phyloP scores from a whole-genome alignment of 352 stramenopile genomes.

The Globisporangium canariense region DNA sequence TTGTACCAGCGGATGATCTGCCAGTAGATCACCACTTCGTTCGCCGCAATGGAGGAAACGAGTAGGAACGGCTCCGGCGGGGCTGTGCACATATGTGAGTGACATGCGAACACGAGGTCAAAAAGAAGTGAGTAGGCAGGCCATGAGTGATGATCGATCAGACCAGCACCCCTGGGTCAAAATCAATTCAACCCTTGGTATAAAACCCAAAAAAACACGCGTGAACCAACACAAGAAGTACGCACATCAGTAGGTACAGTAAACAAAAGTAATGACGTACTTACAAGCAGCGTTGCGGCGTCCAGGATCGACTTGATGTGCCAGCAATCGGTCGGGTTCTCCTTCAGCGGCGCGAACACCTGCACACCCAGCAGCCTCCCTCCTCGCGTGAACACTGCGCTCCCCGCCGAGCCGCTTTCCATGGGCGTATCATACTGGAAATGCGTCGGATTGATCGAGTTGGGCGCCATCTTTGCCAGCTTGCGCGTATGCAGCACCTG shows the following conservation, averaged over 20 bases:
- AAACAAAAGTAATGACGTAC: slow-evolving; percentile 35
- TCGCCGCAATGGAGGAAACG: slow-evolving; percentile 38
- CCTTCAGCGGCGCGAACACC: slow-evolving; percentile 33
- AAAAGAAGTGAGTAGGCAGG: background rate
- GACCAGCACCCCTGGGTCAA: background rate
- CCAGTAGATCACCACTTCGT: slow-evolving; percentile 54
- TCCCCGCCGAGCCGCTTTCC: slow-evolving; percentile 37
- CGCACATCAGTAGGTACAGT: background rate
- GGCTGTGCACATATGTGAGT: slow-evolving; percentile 21
- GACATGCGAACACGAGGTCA: background rate
- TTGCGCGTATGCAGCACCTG: slow-evolving; percentile 42
- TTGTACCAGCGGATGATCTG: slow-evolving; percentile 46
- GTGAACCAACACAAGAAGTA: too few species aligned
- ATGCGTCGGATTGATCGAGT: slow-evolving; percentile 49
- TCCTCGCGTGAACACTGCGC: slow-evolving; percentile 50
- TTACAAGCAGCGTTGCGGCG: slow-evolving; percentile 41
- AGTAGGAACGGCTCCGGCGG: slow-evolving; percentile 58
- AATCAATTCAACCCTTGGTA: background rate
- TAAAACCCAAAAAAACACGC: background rate
- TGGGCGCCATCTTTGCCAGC: slow-evolving; percentile 37
- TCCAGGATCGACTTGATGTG: slow-evolving; percentile 59
- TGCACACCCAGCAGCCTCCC: slow-evolving; percentile 60
- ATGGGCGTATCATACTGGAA: slow-evolving; percentile 42
- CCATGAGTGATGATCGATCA: background rate
- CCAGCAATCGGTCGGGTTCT: slow-evolving; percentile 30